Evolutionary conservation across 345 rosid species (phyloP).

Genomic region (Aquilaria yunnanensis): DNA sequence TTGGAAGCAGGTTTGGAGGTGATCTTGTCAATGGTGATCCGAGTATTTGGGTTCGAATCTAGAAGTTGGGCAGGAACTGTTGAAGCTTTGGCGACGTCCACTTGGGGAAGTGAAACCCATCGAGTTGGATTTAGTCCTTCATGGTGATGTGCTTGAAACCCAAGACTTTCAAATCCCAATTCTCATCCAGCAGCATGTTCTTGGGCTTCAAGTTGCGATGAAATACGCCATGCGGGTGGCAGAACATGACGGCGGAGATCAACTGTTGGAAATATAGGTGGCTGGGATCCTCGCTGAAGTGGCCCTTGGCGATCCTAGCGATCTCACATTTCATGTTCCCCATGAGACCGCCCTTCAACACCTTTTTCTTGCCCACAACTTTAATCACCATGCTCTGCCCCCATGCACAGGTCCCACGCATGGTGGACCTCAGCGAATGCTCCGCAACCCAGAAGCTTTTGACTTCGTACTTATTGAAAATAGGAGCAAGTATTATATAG

Average conservation of each 20-base stretch:
- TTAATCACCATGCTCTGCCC: slow-evolving; percentile 75
- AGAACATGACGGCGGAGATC: slow-evolving; percentile 59
- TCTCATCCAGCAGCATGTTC: slow-evolving; percentile 75
- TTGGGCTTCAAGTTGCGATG: slow-evolving; percentile 82
- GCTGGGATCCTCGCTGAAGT: slow-evolving; percentile 14
- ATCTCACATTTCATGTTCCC: slow-evolving; percentile 55
- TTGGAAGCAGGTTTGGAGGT: slow-evolving; percentile 56
- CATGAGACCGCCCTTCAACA: slow-evolving; percentile 37
- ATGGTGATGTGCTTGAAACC: slow-evolving; percentile 83
- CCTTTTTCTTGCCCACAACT: slow-evolving; percentile 59
- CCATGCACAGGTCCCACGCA: slow-evolving; percentile 43
- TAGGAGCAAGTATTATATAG: too few relatives aligned
- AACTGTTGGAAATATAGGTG: slow-evolving; percentile 77
- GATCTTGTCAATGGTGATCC: slow-evolving; percentile 70
- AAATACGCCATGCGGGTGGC: slow-evolving; percentile 69
- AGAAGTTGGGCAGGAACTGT: slow-evolving; percentile 47
- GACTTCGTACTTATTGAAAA: background rate
- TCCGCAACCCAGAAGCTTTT: slow-evolving; percentile 56
- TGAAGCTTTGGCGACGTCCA: slow-evolving; percentile 81
- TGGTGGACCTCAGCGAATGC: slow-evolving; percentile 81
- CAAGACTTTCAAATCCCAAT: slow-evolving; percentile 53
- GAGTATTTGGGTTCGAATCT: slow-evolving; percentile 50
- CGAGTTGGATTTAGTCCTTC: slow-evolving; percentile 49
- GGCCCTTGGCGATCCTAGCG: slow-evolving; percentile 62
- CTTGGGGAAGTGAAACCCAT: slow-evolving; percentile 71